phyloP scores from a whole-genome alignment of 1,284 basidiomycete genomes.

The Cryptococcus sp. region DNA sequence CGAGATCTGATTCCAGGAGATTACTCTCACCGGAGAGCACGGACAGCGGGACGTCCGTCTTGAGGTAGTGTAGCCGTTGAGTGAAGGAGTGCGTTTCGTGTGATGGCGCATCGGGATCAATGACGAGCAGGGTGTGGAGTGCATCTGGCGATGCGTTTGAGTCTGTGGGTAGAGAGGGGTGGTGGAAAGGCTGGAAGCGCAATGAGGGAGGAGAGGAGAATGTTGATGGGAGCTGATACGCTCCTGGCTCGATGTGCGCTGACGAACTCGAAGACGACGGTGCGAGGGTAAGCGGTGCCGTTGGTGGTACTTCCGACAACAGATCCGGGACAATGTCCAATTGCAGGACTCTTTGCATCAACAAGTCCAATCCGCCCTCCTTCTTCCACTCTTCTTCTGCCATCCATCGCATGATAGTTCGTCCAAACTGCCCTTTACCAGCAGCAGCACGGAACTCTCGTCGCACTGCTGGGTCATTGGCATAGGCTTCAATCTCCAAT shows the following conservation, averaged over 20 bases:
- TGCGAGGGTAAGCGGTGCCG: constrained; percentile 41
- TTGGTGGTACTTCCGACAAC: constrained; percentile 70
- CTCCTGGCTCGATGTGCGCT: constrained; percentile 67
- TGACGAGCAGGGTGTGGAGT: constrained; percentile 81
- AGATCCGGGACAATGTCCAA: constrained; percentile 90
- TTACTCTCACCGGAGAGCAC: constrained; percentile 58
- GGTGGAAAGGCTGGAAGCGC: constrained; percentile 33
- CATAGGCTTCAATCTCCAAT: constrained; percentile 42
- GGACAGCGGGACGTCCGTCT: constrained; percentile 80
- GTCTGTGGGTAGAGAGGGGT: constrained; percentile 60
- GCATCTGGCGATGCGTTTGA: constrained; percentile 59
- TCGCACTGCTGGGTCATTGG: constrained; percentile 47
- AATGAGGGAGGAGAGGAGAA: constrained; percentile 32
- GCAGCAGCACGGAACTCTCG: constrained; percentile 39
- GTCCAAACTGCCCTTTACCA: constrained; percentile 51
- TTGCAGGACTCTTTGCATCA: constrained; percentile 89
- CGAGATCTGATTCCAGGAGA: constrained; percentile 39
- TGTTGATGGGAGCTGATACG: constrained; percentile 64
- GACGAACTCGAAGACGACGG: constrained; percentile 51
- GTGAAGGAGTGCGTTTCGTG: constrained; percentile 66
- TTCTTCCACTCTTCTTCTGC: constrained; percentile 83
- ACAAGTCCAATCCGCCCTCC: constrained; percentile 76
- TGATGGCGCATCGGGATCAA: constrained; percentile 87
- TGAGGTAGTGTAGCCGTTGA: constrained; percentile 82
- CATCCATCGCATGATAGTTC: constrained; percentile 74